A percentile compares a stretch with the other conserved stretches of the same genome.
These are phyloP conservation scores for Lichtheimia corymbifera DNA, from an alignment of 371 early-diverging fungal species.

Conservation along the genomic window DNA sequence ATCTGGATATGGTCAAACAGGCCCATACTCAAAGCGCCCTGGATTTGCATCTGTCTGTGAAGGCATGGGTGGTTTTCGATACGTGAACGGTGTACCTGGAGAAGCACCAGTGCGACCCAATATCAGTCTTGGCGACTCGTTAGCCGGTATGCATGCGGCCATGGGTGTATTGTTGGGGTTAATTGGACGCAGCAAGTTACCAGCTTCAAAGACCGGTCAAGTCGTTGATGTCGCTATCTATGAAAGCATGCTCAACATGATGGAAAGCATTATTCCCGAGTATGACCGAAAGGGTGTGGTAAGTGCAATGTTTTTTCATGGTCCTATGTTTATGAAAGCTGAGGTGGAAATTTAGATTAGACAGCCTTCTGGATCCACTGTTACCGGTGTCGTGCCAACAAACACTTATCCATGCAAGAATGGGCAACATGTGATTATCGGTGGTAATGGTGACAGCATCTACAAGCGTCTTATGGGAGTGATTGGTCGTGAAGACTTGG, in stretches of 20 bases:
- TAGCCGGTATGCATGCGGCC: constrained; percentile 59
- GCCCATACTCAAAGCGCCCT: constrained; percentile 53
- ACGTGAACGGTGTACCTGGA: constrained; percentile 51
- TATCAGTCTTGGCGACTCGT: constrained; percentile 56
- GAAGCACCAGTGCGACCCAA: constrained; percentile 58
- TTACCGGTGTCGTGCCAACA: constrained; percentile 62
- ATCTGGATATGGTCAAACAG: constrained; percentile 59
- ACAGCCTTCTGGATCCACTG: constrained; percentile 56
- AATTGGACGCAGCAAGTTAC: constrained; percentile 40
- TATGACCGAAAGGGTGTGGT: constrained; percentile 45
- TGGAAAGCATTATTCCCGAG: constrained; percentile 58
- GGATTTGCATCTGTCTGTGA: constrained; percentile 64
- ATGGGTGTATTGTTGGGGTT: constrained; percentile 48
- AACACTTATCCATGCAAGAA: constrained; percentile 58
- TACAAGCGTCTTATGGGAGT: constrained; percentile 56
- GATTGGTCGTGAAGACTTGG: constrained; percentile 52
- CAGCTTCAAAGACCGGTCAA: constrained; percentile 38
- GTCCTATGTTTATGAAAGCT: not conserved
- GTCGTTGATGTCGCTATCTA: constrained; percentile 62
- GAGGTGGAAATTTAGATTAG: constrained; percentile 29
- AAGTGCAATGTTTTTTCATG: not conserved
- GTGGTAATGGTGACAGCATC: constrained; percentile 61
- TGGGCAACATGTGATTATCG: constrained; percentile 57
- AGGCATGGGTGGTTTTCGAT: constrained; percentile 59
- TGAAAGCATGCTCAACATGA: constrained; percentile 58